Base-by-base conservation (phyloP, 2,329 filamentous ascomycete species). In the Colletotrichum lentis region DNA sequence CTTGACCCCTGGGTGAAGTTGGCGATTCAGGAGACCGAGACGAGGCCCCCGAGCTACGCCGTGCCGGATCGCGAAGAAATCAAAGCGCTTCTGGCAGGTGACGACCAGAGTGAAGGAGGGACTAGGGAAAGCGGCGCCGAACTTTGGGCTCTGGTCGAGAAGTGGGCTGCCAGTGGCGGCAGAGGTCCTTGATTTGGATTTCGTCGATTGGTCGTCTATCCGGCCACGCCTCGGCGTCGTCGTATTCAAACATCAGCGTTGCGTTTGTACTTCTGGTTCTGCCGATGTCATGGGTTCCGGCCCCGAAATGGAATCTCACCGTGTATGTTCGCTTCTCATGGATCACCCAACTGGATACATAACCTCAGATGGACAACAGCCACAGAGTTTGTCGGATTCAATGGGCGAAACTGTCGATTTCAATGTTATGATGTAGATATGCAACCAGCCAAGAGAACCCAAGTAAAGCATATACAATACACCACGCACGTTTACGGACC, bases 1-100 rank as follows among this genome's bases (percentile, higher is more conserved):
- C 66, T 69, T 11, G 62, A 69, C 2, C 66, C 66, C 1, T 69
- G 66, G 66, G 66, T 69, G 8, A 69, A 56, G 11, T 27, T 69
- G 35, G 66, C 66, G 11, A 47, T 66, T 0, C 39, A 66, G 44
- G 66, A 69, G 14, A 69, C 50, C 8, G 62, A 66, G 14, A 69
- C 66, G n/a, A 65, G 27, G 37, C 62, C 66, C 37, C 66, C 66
- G 11, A 61, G 66, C 39, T 69, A 69, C 20, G 50, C 27, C 3
- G 62, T 69, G 10, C 66, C 66, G 8, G 62, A 66, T 3, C 31
- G 62, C 3, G 22, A 69, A 0, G 66, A 69, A 44, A 69, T 69
- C 39, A 69, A 69, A 16, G 56, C 62, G 6, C 55, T 69, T 7
- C 14, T 69, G 16, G 50, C 62, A 0, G 66, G 66, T 14, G 56